phyloP scores from a whole-genome alignment of 768 basidiomycete species.

The Gyrodon lividus region DNA sequence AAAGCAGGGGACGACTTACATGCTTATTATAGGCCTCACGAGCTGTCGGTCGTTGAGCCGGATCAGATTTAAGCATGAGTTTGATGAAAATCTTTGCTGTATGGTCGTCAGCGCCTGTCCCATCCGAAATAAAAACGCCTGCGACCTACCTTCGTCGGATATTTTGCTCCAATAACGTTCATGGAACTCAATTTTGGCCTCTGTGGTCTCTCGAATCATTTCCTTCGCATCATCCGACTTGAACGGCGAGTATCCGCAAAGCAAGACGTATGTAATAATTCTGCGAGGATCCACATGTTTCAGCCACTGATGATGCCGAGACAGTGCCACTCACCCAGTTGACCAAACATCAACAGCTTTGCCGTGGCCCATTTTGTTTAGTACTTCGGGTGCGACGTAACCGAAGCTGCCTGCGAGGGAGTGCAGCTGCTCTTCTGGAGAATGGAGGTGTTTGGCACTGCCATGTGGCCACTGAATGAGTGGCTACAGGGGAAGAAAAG shows the following conservation, averaged over 20 bases:
- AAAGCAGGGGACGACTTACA: conserved; percentile 38
- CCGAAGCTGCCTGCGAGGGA: conserved; percentile 81
- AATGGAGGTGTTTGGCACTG: conserved; percentile 81
- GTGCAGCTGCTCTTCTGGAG: conserved; percentile 66
- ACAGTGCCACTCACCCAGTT: conserved; percentile 61
- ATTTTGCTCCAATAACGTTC: conserved; percentile 94
- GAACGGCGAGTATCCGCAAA: conserved; percentile 96
- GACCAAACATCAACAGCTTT: conserved; percentile 95
- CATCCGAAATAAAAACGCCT: neutral
- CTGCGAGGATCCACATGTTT: conserved; percentile 38
- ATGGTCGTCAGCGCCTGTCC: neutral
- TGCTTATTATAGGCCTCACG: conserved; percentile 65
- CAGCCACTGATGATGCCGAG: neutral
- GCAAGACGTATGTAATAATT: conserved; percentile 90
- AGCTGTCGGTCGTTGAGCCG: conserved; percentile 69
- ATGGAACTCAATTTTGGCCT: conserved; percentile 86
- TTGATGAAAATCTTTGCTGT: conserved; percentile 85
- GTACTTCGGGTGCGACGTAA: conserved; percentile 89
- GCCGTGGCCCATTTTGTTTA: conserved; percentile 80
- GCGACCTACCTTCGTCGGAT: conserved; percentile 60
- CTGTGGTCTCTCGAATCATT: conserved; percentile 80
- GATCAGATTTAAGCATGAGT: conserved; percentile 67
- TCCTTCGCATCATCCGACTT: conserved; percentile 75
- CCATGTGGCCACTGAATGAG: neutral
- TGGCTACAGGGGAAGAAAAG: neutral